These are phyloP conservation scores for Chionographis japonica DNA, from an alignment of 106 monocot genomes.

Conservation along the genomic window DNA sequence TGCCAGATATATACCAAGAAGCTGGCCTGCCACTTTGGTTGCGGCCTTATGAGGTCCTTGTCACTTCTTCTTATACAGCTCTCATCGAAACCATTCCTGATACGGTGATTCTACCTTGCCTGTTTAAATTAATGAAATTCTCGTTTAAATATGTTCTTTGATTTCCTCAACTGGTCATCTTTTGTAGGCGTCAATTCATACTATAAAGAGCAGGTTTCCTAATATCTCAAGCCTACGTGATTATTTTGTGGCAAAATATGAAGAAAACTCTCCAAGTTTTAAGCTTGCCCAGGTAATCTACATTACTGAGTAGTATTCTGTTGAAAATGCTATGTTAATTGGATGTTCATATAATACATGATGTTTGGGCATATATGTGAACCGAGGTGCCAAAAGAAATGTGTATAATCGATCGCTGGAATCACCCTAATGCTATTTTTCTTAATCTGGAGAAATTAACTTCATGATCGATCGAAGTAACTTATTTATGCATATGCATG, in stretches of 20 bases:
- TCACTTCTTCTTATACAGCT: conserved; percentile 98
- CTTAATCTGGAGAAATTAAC: no score
- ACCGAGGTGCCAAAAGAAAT: no score
- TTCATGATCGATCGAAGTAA: no score
- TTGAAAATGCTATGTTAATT: no score
- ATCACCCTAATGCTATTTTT: no score
- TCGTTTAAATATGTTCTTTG: background rate
- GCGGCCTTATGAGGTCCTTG: conserved; percentile 96
- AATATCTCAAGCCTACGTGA: conserved; percentile 89
- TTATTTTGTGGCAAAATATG: conserved; percentile 89
- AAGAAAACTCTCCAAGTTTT: conserved; percentile 75
- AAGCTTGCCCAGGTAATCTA: conserved; percentile 93
- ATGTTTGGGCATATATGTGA: no score
- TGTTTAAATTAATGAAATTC: background rate
- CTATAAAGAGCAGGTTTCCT: conserved; percentile 91
- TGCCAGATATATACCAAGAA: conserved; percentile 98
- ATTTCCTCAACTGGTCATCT: background rate
- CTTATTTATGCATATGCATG: no score
- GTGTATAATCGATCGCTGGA: no score
- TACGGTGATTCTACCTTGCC: conserved; percentile 48
- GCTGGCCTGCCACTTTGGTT: conserved; percentile 99
- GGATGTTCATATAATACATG: no score
- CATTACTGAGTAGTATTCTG: background rate
- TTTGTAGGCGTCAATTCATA: conserved; percentile 90
- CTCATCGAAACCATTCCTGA: conserved; percentile 99